A percentile compares a stretch with the other conserved stretches of the same genome.
These are phyloP conservation scores for Candida rishiriensis DNA, from an alignment of 805 yeast species.

Conservation along the genomic window DNA sequence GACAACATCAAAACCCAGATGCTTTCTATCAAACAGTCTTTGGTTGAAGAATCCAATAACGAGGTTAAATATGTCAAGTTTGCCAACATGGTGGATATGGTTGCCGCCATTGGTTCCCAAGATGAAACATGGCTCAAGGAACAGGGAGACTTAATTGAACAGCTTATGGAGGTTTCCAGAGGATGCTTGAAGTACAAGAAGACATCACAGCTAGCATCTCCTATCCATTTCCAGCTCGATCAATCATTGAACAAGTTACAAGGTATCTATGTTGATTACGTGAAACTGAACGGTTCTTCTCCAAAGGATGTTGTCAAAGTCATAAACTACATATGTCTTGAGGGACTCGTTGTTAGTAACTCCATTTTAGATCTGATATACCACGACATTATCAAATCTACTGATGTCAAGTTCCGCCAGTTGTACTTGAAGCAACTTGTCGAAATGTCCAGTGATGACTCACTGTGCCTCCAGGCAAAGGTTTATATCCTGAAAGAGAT, in stretches of 20 bases:
- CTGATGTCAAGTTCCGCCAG: constrained; percentile 43
- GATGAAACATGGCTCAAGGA: constrained; percentile 51
- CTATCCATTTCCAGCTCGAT: constrained; percentile 64
- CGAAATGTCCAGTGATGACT: constrained; percentile 43
- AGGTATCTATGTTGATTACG: constrained; percentile 33
- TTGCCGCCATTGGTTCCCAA: constrained; percentile 44
- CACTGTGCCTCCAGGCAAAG: constrained; percentile 45
- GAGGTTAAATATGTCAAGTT: constrained; percentile 59
- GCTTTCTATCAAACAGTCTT: constrained; percentile 41
- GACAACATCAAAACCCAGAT: constrained; percentile 51
- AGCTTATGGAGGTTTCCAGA: constrained; percentile 39
- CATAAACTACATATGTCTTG: constrained; percentile 39
- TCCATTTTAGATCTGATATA: constrained; percentile 56
- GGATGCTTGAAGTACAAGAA: constrained; percentile 40
- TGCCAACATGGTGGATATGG: constrained; percentile 67
- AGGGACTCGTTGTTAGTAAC: constrained; percentile 42
- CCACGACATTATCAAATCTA: constrained; percentile 46
- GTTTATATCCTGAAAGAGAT: constrained; percentile 59
- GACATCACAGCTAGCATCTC: constrained; percentile 45
- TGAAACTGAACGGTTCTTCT: constrained; percentile 9
- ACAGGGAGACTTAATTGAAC: constrained; percentile 43
- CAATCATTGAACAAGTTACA: constrained; percentile 68
- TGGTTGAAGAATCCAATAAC: constrained; percentile 40
- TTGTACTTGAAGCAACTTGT: constrained; percentile 49
- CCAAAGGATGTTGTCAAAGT: constrained; percentile 36